Evolutionary conservation across 2,329 filamentous ascomycete species (phyloP).

Genomic region (Ascochyta clinopodiicola): DNA sequence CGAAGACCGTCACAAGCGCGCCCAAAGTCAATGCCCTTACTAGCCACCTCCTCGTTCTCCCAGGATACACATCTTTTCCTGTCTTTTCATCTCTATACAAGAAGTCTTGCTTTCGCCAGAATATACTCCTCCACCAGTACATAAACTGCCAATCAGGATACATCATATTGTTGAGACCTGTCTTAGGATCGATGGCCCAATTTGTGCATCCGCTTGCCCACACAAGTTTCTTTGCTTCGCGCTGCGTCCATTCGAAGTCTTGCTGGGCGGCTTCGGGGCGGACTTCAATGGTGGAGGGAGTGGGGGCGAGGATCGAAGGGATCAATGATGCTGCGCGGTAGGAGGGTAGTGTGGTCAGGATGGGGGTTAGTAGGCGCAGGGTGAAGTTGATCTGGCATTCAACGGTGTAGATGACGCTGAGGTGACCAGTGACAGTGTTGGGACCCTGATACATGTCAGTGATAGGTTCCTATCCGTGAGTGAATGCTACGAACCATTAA

Average conservation of each 20-base stretch:
- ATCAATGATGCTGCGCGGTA: constrained; percentile 32
- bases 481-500: constrained; percentile 19
- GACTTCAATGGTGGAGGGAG: constrained; percentile 46
- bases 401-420: constrained; percentile 58
- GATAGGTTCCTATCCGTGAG: neutral
- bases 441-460: constrained; percentile 7
- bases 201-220: constrained; percentile 59
- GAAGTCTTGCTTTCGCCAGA: constrained; percentile 51
- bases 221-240: constrained; percentile 53
- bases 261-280: constrained; percentile 43
- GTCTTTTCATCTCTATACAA: constrained; percentile 35
- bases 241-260: constrained; percentile 52
- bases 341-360: constrained; percentile 45
- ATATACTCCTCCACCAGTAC: constrained; percentile 58
- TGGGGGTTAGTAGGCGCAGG: constrained; percentile 51
- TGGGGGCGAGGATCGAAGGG: constrained; percentile 26
- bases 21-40: constrained; percentile 16
- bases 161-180: constrained; percentile 59
- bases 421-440: constrained; percentile 58
- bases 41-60: constrained; percentile 12
- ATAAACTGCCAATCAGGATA: constrained; percentile 61
- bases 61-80: constrained; percentile 26
- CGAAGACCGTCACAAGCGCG: constrained; percentile 20
- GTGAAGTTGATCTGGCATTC: constrained; percentile 61
- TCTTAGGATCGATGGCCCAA: constrained; percentile 59